Conservation (phyloP, 139 green algal species). For the Picochlorum costavermella region DNA sequence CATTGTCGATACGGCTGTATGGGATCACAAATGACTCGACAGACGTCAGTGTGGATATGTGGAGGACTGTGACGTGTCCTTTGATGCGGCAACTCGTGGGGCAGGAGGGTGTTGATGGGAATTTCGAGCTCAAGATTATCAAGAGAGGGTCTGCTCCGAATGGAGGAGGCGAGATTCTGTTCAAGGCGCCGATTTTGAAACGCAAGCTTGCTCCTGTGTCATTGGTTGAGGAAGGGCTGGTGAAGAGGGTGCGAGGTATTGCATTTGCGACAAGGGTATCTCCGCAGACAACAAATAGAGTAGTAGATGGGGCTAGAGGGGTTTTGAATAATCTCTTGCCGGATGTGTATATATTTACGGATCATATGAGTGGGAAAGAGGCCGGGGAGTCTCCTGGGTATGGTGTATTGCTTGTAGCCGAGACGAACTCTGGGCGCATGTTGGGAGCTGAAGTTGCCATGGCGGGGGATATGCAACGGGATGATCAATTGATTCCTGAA, state of each 20-base stretch:
- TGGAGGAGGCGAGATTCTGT: conserved; percentile 78
- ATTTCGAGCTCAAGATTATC: conserved; percentile 55
- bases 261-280: conserved; percentile 74
- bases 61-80: conserved; percentile 84
- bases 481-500: conserved; percentile 61
- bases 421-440: conserved; percentile 85
- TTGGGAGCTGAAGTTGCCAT: conserved; percentile 60
- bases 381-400: conserved; percentile 77
- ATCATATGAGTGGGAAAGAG: conserved; percentile 68
- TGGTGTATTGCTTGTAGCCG: conserved; percentile 88
- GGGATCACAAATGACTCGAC: conserved; percentile 88
- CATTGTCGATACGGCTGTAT: conserved; percentile 66
- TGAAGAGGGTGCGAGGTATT: conserved; percentile 92
- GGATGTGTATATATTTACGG: conserved; percentile 99
- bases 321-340: conserved; percentile 89
- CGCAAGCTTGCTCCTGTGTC: conserved; percentile 44
- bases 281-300: conserved; percentile 76
- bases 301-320: conserved; percentile 77
- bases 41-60: conserved; percentile 79
- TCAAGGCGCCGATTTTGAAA: conserved; percentile 56
- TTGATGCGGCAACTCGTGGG: conserved; percentile 63
- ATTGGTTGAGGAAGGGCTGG: conserved; percentile 83
- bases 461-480: not conserved
- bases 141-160: conserved; percentile 62
- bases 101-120: conserved; percentile 29